Evolutionary conservation across 441 rosid genomes (phyloP).

Genomic region (Lepidium campestre): DNA sequence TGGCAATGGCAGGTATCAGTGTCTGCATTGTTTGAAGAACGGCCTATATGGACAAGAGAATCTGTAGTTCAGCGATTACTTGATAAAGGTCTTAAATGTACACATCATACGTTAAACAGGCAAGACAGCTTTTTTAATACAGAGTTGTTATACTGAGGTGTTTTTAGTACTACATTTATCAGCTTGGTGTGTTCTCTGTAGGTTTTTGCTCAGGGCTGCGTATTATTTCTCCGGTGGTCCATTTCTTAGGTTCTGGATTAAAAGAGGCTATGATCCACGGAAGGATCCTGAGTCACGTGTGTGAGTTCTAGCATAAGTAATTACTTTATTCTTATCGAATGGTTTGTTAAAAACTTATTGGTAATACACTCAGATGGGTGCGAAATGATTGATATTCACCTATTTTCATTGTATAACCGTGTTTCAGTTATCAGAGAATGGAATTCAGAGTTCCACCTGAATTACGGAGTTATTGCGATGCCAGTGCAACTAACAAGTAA

Average conservation of each 20-base stretch:
- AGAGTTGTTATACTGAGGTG: neutral
- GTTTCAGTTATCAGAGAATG: conserved; percentile 82
- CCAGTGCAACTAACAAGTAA: conserved; percentile 50
- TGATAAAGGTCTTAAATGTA: conserved; percentile 61
- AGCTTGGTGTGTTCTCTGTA: conserved; percentile 24
- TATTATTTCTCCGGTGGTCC: conserved; percentile 95
- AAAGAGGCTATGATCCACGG: conserved; percentile 97
- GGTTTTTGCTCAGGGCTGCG: conserved; percentile 81
- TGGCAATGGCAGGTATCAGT: conserved; percentile 77
- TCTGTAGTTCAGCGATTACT: conserved; percentile 63
- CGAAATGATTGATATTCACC: conserved; percentile 8
- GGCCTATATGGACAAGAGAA: conserved; percentile 87
- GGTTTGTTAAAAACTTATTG: neutral
- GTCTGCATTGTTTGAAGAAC: conserved; percentile 80
- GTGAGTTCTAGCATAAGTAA: conserved; percentile 39
- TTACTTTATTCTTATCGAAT: neutral
- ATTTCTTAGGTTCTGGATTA: conserved; percentile 88
- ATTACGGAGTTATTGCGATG: conserved; percentile 56
- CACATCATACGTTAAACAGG: conserved; percentile 69
- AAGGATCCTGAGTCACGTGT: conserved; percentile 88
- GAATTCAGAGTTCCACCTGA: conserved; percentile 89
- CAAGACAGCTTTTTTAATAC: conserved; percentile 5
- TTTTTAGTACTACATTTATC: neutral
- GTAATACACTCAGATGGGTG: neutral
- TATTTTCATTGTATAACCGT: conserved; percentile 6